Evolutionary conservation across 805 yeast species (phyloP).

Genomic region (Monosporozyma servazzii): DNA sequence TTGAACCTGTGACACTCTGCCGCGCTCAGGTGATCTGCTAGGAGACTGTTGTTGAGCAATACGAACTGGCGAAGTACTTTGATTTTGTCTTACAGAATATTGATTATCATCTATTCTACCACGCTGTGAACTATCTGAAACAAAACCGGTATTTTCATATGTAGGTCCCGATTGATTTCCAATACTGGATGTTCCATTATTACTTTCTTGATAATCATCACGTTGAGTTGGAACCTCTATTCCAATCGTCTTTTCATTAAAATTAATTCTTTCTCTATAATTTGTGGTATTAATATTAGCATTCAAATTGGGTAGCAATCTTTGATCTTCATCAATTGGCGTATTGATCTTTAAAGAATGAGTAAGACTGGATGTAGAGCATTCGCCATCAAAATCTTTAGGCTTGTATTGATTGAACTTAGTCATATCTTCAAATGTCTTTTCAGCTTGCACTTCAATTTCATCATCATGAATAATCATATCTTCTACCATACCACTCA

Average conservation of each 20-base stretch:
- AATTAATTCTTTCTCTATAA: constrained; percentile 1
- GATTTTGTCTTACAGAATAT: constrained; percentile 1
- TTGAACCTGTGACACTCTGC: too few species aligned
- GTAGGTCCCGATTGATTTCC: not conserved
- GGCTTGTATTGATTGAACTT: constrained; percentile 26
- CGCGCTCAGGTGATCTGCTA: not conserved
- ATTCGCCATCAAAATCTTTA: constrained; percentile 10
- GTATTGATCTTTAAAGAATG: constrained; percentile 10
- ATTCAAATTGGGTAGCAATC: not conserved
- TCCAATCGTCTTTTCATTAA: not conserved
- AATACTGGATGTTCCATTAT: not conserved
- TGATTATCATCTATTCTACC: not conserved
- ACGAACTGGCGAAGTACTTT: not conserved
- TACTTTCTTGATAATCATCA: not conserved
- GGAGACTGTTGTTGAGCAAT: not conserved
- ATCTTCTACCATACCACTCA: constrained; percentile 32
- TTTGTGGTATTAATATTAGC: not conserved
- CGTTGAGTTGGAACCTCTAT: not conserved
- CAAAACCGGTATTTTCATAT: not conserved
- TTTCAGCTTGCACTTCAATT: constrained; percentile 6
- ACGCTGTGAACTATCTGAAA: not conserved
- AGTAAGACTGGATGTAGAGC: constrained; percentile 10
- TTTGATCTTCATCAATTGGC: constrained; percentile 2
- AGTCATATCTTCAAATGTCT: constrained; percentile 22
- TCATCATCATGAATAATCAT: constrained; percentile 13